These are phyloP conservation scores for Oryza officinalis DNA, from an alignment of 176 grass and related monocot genomes.

Conservation along the genomic window DNA sequence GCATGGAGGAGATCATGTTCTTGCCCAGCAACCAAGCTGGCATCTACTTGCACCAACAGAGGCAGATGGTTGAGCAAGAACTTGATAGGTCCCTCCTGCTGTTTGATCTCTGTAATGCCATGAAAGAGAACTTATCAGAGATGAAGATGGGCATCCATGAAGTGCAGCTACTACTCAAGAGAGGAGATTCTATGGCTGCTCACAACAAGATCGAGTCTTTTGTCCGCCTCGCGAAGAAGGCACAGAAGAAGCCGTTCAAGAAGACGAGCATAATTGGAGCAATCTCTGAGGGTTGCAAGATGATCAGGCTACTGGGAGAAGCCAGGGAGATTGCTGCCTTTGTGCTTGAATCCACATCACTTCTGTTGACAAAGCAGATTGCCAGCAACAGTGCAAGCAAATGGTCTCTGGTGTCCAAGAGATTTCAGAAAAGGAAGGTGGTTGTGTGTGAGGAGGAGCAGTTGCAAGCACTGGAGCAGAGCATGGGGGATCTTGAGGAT, in stretches of 20 bases:
- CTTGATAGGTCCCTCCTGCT: conserved; percentile 46
- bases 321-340: conserved; percentile 28
- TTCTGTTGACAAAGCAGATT: conserved; percentile 36
- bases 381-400: conserved; percentile 5
- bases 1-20: conserved; percentile 35
- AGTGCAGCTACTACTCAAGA: conserved; percentile 34
- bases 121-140: conserved; percentile 26
- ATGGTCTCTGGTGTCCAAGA: conserved; percentile 52
- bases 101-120: conserved; percentile 41
- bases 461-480: conserved; percentile 42
- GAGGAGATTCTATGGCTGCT: conserved; percentile 4
- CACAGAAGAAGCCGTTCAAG: conserved; percentile 48
- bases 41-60: conserved; percentile 20
- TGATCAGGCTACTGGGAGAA: conserved; percentile 33
- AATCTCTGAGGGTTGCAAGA: background rate
- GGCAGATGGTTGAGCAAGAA: conserved; percentile 40
- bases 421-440: conserved; percentile 39
- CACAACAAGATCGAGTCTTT: conserved; percentile 33
- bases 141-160: conserved; percentile 39
- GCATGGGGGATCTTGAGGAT: conserved; percentile 39
- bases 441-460: conserved; percentile 38
- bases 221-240: conserved; percentile 23
- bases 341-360: conserved; percentile 26
- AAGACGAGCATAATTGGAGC: conserved; percentile 23
- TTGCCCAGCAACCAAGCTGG: conserved; percentile 46